Evolutionary conservation across 2,329 filamentous ascomycete species (phyloP), one percentile per base, ranked within the genome.

Genomic region (Colletotrichum sp.): DNA sequence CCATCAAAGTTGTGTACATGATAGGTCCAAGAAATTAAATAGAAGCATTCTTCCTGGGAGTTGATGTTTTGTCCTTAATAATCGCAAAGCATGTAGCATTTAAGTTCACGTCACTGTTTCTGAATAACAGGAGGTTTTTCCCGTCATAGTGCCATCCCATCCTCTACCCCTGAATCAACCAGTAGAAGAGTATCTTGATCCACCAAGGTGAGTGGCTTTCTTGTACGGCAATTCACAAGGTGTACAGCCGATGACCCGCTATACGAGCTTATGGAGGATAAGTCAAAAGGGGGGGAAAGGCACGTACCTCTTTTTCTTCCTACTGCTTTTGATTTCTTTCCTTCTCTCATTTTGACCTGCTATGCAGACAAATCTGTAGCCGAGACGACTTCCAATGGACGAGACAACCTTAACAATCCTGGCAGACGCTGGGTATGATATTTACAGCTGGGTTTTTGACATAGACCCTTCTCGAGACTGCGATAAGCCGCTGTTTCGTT

Each of bases 51-150:
- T 43, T 1, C 18, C 18, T 18, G 18, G 0, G 1, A 48, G 7
- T n/a, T 48, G 3, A 48, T 48, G 3, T 18, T 38, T 38, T 4
- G 8, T 38, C 2, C 2, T 38, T 3, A 3, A 6, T 3, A 38
- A 38, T 18, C 4, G 8, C 1, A 5, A 38, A 38, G 5, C 0
- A 10, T 38, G 5, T 9, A 16, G 16, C 36, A 16, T 2, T 38
- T 8, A 38, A 18, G 36, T 3, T 38, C 16, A 16, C 16, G 1
- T 38, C 2, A 38, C n/a, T 9, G 10, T 38, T 18, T 18, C 16
- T 18, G 16, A 18, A 16, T 38, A 38, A 3, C 18, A 12, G 18
- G 38, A 43, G 38, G 38, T 0, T 48, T 48, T 48, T 3, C 3
- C 3, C 18, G 16, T 43, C 38, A n/a, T 6, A 10, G 16, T 43